phyloP scores from a whole-genome alignment of 2,329 filamentous ascomycete species.

The Scortechinia acanthostroma region DNA sequence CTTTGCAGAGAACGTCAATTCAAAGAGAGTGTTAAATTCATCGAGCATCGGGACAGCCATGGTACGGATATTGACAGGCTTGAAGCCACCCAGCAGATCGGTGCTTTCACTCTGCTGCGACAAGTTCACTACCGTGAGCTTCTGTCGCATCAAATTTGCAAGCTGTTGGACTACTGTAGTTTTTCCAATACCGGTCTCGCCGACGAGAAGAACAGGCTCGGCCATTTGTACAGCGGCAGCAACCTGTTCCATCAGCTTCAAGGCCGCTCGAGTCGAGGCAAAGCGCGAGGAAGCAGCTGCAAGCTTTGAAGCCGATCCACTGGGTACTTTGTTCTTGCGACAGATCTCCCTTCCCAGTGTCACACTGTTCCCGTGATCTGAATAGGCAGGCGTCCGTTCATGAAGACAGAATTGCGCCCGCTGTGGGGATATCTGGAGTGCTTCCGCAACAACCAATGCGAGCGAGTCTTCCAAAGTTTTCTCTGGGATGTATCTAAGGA shows the following conservation, averaged over 20 bases:
- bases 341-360: constrained; percentile 62
- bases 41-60: constrained; percentile 85
- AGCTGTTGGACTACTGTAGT: constrained; percentile 93
- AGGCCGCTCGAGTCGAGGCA: constrained; percentile 80
- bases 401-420: constrained; percentile 71
- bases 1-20: constrained; percentile 76
- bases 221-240: constrained; percentile 72
- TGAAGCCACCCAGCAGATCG: constrained; percentile 93
- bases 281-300: constrained; percentile 61
- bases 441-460: constrained; percentile 69
- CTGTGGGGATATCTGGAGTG: constrained; percentile 79
- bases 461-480: constrained; percentile 50
- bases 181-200: constrained; percentile 97
- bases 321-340: constrained; percentile 37
- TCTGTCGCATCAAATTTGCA: constrained; percentile 75
- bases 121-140: constrained; percentile 85
- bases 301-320: constrained; percentile 36
- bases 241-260: constrained; percentile 80
- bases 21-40: constrained; percentile 85
- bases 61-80: constrained; percentile 84
- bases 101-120: constrained; percentile 96
- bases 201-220: constrained; percentile 92
- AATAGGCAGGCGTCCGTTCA: constrained; percentile 65
- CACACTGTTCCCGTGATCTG: constrained; percentile 49
- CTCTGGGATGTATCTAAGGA: constrained; percentile 73